phyloP scores from a whole-genome alignment of 352 stramenopile genomes.

The Globisporangium parvum region DNA sequence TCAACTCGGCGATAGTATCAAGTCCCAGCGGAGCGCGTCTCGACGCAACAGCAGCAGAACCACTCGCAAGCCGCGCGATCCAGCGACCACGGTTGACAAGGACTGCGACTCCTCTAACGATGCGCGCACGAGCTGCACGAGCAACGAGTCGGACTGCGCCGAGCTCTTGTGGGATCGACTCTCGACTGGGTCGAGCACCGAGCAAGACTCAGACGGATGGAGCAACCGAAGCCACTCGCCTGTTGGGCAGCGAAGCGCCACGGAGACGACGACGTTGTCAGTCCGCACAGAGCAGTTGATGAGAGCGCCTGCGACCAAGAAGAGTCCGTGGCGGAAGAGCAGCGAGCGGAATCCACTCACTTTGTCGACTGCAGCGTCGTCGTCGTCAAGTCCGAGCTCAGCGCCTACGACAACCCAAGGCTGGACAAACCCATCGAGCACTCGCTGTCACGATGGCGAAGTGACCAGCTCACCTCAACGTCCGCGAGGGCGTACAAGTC shows the following conservation, averaged over 20 bases:
- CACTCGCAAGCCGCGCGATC: constrained; percentile 10
- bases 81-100: constrained; percentile 11
- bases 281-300: background rate
- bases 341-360: background rate
- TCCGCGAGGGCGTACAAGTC: background rate
- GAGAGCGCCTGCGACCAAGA: background rate
- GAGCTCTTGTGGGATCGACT: constrained; percentile 35
- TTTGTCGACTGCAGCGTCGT: background rate
- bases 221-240: constrained; percentile 14
- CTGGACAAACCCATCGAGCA: too few relatives aligned
- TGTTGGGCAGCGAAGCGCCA: background rate
- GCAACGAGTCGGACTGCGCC: constrained; percentile 20
- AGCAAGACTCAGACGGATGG: constrained; percentile 20
- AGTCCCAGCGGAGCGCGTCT: background rate
- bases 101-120: constrained; percentile 23
- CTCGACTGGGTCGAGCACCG: constrained; percentile 28
- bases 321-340: background rate
- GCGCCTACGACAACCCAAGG: background rate
- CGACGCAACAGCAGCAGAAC: background rate
- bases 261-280: background rate
- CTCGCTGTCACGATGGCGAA: too few relatives aligned
- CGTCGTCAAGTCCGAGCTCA: background rate
- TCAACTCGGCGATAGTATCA: background rate
- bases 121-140: constrained; percentile 39
- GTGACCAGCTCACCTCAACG: background rate